phyloP scores from a whole-genome alignment of 2,329 filamentous ascomycete genomes.

The Cytospora paraplurivora region DNA sequence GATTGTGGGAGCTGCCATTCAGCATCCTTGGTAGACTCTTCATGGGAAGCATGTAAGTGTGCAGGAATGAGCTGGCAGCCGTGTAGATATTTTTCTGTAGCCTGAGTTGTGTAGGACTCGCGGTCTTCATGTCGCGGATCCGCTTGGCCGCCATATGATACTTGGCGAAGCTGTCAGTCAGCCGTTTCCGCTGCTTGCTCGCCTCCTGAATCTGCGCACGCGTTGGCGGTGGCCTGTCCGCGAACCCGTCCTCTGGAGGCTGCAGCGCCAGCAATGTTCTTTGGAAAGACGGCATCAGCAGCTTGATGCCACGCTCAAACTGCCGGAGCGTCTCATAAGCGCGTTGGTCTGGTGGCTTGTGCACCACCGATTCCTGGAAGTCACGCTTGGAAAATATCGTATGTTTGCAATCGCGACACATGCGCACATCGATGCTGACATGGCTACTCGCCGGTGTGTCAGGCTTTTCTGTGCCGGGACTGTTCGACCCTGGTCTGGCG shows the following conservation, averaged over 20 bases:
- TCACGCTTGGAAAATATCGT: conserved; percentile 69
- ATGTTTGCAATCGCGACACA: conserved; percentile 84
- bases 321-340: conserved; percentile 82
- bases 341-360: conserved; percentile 73
- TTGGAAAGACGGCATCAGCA: conserved; percentile 83
- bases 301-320: conserved; percentile 83
- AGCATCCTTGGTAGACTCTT: conserved; percentile 73
- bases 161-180: conserved; percentile 87
- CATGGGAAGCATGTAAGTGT: conserved; percentile 87
- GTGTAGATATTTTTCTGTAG: conserved; percentile 82
- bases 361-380: conserved; percentile 69
- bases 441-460: conserved; percentile 42
- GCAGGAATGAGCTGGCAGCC: conserved; percentile 79
- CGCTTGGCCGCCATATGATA: conserved; percentile 82
- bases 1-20: conserved; percentile 36
- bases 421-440: conserved; percentile 77
- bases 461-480: conserved; percentile 46
- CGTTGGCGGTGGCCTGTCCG: conserved; percentile 48
- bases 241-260: conserved; percentile 45
- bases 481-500: conserved; percentile 33
- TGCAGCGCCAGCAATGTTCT: conserved; percentile 73
- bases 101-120: conserved; percentile 69
- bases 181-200: conserved; percentile 82
- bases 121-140: conserved; percentile 75
- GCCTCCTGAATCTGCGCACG: conserved; percentile 79